Percentiles rank a stretch among this genome's conserved stretches.
These are phyloP conservation scores for Rhodotorula sp. DNA, from an alignment of 1,284 basidiomycete species.

Conservation along the genomic window DNA sequence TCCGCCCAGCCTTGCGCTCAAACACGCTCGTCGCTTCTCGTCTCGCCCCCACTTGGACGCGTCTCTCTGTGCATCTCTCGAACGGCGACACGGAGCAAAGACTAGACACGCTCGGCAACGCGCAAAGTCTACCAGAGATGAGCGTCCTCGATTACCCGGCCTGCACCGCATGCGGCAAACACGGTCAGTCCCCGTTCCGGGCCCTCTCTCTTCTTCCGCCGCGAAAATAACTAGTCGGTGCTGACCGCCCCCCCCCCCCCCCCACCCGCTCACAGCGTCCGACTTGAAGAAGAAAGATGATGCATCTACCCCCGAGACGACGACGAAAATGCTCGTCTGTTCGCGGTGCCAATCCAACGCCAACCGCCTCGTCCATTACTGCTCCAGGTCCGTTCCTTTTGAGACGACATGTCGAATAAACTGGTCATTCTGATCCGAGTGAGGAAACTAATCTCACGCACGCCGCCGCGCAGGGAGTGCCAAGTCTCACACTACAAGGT, in stretches of 20 bases:
- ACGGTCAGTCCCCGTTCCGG: neutral
- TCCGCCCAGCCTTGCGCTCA: neutral
- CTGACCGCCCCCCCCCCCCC: too few species aligned
- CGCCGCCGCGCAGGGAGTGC: slow-evolving; percentile 11
- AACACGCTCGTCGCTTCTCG: neutral
- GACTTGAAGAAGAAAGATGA: neutral
- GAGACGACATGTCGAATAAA: too few species aligned
- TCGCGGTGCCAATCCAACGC: slow-evolving; percentile 1
- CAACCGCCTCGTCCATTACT: slow-evolving; percentile 8
- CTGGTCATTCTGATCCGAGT: too few species aligned
- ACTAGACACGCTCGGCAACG: neutral
- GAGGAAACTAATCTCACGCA: neutral
- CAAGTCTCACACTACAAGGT: slow-evolving; percentile 12
- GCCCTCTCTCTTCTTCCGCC: neutral
- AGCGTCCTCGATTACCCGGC: neutral
- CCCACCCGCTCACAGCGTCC: neutral
- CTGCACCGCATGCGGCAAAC: slow-evolving; percentile 7
- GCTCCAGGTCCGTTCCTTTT: slow-evolving; percentile 9
- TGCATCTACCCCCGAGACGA: neutral
- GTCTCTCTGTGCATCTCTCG: too few species aligned
- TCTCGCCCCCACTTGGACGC: too few species aligned
- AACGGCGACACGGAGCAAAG: too few species aligned
- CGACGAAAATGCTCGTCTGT: slow-evolving; percentile 15
- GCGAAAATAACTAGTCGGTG: too few species aligned
- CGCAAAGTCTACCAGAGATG: neutral